Evolutionary conservation across 768 basidiomycete species (phyloP), one percentile per base, ranked within the genome.

Genomic region (Heimioporus sp.): DNA sequence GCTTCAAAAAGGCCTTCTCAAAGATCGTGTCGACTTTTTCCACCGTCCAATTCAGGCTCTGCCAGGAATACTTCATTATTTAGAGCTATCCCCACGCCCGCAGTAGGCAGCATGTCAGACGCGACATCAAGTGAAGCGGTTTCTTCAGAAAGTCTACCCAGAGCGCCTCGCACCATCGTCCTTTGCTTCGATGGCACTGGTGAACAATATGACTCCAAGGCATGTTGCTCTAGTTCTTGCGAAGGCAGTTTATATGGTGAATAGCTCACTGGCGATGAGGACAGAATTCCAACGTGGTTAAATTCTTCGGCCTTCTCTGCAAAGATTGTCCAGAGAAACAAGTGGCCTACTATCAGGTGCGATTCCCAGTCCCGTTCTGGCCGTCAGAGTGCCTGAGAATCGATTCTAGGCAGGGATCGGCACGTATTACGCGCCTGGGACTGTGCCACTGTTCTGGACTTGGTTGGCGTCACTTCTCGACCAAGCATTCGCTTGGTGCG

Each of bases 131-230:
- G 34, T 28, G 31, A 54, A 21, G 40, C 20, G n/a, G 6, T 46
- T 8, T 45, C 52, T 8, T 8, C 28, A 12, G 49, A 47, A 32
- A 28, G 2, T 43, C 40, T 19, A 20, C 17, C 31, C 51, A 53
- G 11, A 48, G 7, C 51, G 38, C 61, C 74, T 10, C 76, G 80
- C 31, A 76, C 76, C 0, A 74, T 86, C 28, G 72, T 87, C 30
- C 70, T 88, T 20, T 86, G 83, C 65, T 89, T 89, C 60, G 87
- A 89, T 56, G 87, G 87, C 12, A 87, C 87, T 4, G 65, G 75
- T 2, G 73, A 73, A 48, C 75, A 82, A 57, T 87, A 79, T 54
- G 68, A 74, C 53, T 63, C 67, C 4, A 60, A 65, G 51, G 85
- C 83, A 55, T 30, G 79, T 53, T 52, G 21, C 32, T 21, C 24